Percentiles rank a stretch among this genome's conserved stretches.
Conservation (phyloP, 495 filamentous ascomycete species). For the Acidiella bohemica region DNA sequence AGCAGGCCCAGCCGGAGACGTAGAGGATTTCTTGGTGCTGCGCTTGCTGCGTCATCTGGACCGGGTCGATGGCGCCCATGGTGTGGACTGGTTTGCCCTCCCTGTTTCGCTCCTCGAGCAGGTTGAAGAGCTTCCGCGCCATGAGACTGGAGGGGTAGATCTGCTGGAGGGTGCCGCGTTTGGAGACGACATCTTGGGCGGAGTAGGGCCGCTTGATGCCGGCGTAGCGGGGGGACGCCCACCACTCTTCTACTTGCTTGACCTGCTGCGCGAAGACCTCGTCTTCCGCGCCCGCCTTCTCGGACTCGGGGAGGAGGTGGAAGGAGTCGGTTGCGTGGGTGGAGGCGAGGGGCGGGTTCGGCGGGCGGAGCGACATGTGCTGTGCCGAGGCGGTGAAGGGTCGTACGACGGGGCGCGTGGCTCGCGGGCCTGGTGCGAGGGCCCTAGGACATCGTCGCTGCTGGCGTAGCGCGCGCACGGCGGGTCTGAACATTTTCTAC, state of each 20-base stretch:
- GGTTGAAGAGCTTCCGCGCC: conserved; percentile 85
- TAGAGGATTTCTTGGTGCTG: conserved; percentile 91
- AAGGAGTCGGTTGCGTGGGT: conserved; percentile 55
- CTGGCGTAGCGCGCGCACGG: conserved; percentile 9
- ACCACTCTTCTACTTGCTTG: conserved; percentile 74
- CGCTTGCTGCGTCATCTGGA: conserved; percentile 98
- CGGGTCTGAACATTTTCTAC: conserved; percentile 26
- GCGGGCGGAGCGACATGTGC: conserved; percentile 24
- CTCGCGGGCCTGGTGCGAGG: background rate
- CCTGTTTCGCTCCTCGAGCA: conserved; percentile 61
- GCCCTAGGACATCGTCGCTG: conserved; percentile 6
- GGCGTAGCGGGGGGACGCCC: conserved; percentile 64
- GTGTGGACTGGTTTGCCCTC: conserved; percentile 82
- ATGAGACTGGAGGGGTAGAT: conserved; percentile 80
- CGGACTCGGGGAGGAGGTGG: conserved; percentile 58
- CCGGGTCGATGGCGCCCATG: conserved; percentile 93
- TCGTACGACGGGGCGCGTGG: conserved; percentile 19
- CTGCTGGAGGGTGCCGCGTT: conserved; percentile 76
- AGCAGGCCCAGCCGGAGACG: conserved; percentile 94
- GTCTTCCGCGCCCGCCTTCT: conserved; percentile 75
- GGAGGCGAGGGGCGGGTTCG: conserved; percentile 43
- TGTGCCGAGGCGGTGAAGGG: conserved; percentile 15
- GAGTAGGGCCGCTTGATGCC: conserved; percentile 87
- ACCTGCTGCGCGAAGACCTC: conserved; percentile 66
- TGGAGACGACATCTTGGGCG: conserved; percentile 80